phyloP scores from a whole-genome alignment of 2,329 filamentous ascomycete species.

The Aspergillus hiratsukae region DNA sequence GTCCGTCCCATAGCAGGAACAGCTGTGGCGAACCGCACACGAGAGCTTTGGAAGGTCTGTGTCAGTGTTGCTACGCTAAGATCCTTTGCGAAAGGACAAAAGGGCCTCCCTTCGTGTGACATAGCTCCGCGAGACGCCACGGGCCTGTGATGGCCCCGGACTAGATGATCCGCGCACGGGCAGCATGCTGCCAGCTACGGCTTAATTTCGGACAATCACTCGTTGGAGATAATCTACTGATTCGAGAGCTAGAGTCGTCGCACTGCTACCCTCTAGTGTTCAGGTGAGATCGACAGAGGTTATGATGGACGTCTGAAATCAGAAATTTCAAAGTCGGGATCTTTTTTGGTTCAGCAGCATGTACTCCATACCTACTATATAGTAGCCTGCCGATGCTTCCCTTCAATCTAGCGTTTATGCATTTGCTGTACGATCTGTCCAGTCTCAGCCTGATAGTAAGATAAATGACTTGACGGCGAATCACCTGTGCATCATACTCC shows the following conservation, averaged over 20 bases:
- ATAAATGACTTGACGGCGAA: background rate
- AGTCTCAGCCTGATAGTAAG: background rate
- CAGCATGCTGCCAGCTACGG: slow-evolving; percentile 18
- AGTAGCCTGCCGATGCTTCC: background rate
- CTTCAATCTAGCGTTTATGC: background rate
- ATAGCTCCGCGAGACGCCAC: slow-evolving; percentile 26
- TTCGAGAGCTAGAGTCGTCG: slow-evolving; percentile 12
- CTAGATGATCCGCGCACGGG: slow-evolving; percentile 17
- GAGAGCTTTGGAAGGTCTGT: slow-evolving; percentile 14
- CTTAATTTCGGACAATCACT: slow-evolving; percentile 17
- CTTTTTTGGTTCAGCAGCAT: slow-evolving; percentile 7
- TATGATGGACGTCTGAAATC: slow-evolving; percentile 1
- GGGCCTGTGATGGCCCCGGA: slow-evolving; percentile 17
- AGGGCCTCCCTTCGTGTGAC: slow-evolving; percentile 24
- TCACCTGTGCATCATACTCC: background rate
- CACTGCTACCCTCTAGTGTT: slow-evolving; percentile 1
- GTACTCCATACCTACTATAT: slow-evolving; percentile 1
- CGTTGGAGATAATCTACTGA: slow-evolving; percentile 15
- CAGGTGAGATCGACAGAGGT: background rate
- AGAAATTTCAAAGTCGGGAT: slow-evolving; percentile 4
- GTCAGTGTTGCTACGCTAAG: slow-evolving; percentile 17
- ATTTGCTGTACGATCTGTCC: background rate
- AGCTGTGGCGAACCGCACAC: slow-evolving; percentile 24
- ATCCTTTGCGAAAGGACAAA: slow-evolving; percentile 14
- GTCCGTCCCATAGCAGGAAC: slow-evolving; percentile 23